Evolutionary conservation across 1,284 basidiomycete species (phyloP).

Genomic region (Melampsora larici-populina): DNA sequence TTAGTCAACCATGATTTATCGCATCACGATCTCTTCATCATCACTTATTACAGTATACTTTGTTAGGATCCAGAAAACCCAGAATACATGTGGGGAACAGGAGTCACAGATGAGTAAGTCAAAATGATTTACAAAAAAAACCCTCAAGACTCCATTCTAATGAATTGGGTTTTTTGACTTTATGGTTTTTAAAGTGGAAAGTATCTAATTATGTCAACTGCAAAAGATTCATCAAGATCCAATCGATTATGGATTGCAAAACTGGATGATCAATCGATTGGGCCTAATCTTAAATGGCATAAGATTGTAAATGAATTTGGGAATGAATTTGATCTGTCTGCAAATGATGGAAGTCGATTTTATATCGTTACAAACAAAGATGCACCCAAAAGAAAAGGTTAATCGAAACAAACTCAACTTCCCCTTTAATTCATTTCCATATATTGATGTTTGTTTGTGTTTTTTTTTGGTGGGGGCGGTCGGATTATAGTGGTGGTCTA

Average conservation of each 20-base stretch:
- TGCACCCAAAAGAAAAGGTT: slow-evolving; percentile 38
- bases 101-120: slow-evolving; percentile 62
- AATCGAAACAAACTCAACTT: slow-evolving; percentile 57
- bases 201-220: slow-evolving; percentile 63
- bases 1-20: slow-evolving; percentile 8
- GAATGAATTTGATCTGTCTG: slow-evolving; percentile 58
- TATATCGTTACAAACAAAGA: slow-evolving; percentile 44
- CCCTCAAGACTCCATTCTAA: neutral
- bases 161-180: too few relatives aligned
- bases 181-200: slow-evolving; percentile 47
- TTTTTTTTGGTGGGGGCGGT: neutral
- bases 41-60: too few relatives aligned
- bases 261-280: slow-evolving; percentile 62
- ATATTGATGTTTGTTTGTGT: neutral
- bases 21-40: neutral
- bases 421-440: slow-evolving; percentile 12
- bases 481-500: slow-evolving; percentile 65
- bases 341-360: slow-evolving; percentile 46
- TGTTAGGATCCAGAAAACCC: slow-evolving; percentile 57
- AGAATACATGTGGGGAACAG: slow-evolving; percentile 65
- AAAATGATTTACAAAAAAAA: neutral
- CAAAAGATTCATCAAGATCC: slow-evolving; percentile 66
- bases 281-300: slow-evolving; percentile 66
- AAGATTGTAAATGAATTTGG: slow-evolving; percentile 67
- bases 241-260: slow-evolving; percentile 72